Conservation (phyloP, 2,329 filamentous ascomycete species). For the Trichoderma brevicompactum region DNA sequence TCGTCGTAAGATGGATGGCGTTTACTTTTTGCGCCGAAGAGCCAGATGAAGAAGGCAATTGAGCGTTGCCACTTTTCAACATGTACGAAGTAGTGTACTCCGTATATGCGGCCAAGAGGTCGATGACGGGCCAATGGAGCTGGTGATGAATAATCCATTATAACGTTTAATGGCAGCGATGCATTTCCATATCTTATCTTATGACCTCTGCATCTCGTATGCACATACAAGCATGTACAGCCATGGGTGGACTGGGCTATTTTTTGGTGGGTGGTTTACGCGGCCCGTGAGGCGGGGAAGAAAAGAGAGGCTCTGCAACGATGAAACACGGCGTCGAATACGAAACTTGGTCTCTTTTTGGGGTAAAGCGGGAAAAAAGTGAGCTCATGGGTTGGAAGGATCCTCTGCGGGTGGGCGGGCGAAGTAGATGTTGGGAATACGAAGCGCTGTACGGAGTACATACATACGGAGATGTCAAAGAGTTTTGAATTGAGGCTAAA, state of each 20-base stretch:
- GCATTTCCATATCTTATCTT: too few species aligned
- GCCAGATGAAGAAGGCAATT: constrained; percentile 15
- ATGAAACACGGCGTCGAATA: neutral
- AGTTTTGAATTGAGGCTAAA: too few species aligned
- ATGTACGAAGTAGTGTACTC: constrained; percentile 9
- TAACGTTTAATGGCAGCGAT: too few species aligned
- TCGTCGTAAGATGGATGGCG: neutral
- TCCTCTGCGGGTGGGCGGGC: too few species aligned
- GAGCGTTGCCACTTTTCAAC: neutral
- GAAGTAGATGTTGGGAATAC: too few species aligned
- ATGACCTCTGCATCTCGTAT: too few species aligned
- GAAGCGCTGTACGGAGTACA: too few species aligned
- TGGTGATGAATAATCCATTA: neutral
- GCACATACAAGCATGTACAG: too few species aligned
- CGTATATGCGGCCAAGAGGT: neutral
- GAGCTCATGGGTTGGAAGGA: too few species aligned
- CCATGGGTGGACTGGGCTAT: too few species aligned
- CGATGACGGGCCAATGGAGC: neutral
- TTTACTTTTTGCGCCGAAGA: constrained; percentile 10
- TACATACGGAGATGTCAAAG: too few species aligned
- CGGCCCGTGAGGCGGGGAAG: constrained; percentile 6
- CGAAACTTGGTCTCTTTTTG: neutral
- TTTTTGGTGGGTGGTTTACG: neutral
- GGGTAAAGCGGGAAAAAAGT: neutral
- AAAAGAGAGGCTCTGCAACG: neutral